phyloP scores from a whole-genome alignment of 805 yeast genomes.

The Suhomyces xylopsoci region DNA sequence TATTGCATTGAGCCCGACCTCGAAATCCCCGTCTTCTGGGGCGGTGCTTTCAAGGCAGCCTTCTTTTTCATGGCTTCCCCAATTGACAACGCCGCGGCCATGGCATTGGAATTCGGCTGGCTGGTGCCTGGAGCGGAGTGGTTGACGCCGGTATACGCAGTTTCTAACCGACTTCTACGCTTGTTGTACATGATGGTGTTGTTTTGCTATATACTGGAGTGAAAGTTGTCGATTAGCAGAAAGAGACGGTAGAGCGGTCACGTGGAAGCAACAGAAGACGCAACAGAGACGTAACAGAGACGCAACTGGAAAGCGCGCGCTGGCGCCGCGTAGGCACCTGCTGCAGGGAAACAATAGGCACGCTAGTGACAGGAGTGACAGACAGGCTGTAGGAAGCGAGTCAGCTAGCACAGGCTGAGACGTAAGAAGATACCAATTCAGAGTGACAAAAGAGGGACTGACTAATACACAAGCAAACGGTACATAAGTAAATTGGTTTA shows the following conservation, averaged over 20 bases:
- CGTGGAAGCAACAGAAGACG: background rate
- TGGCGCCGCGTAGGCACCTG: too few species aligned
- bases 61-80: constrained; percentile 29
- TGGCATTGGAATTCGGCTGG: constrained; percentile 38
- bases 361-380: background rate
- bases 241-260: background rate
- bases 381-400: too few species aligned
- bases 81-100: constrained; percentile 45
- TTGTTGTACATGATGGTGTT: constrained; percentile 22
- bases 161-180: constrained; percentile 29
- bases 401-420: too few species aligned
- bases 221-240: background rate
- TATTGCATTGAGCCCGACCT: constrained; percentile 14
- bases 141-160: constrained; percentile 44
- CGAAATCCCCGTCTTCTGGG: constrained; percentile 7
- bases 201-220: background rate
- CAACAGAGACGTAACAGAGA: too few species aligned
- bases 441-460: too few species aligned
- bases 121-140: constrained; percentile 28
- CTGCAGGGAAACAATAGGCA: background rate
- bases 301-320: background rate
- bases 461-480: too few species aligned
- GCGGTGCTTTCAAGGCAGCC: background rate
- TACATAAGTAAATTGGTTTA: too few species aligned
- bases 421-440: too few species aligned